Base-by-base conservation (phyloP, 2,329 filamentous ascomycete species). In the Emmonsiellopsis sp. region DNA sequence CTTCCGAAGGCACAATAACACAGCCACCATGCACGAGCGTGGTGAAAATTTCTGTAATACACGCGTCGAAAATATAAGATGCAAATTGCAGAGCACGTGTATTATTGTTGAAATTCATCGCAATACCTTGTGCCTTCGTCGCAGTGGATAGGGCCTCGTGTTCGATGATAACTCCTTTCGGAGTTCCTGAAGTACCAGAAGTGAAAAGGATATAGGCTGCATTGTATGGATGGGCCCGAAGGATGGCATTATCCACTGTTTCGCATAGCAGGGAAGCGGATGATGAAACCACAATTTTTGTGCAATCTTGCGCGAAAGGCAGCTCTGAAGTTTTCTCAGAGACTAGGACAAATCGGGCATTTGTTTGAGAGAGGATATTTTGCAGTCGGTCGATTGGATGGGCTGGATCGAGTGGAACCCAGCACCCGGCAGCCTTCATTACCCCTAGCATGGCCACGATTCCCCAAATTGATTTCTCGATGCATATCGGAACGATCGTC, bases 31-130 rank as follows among this genome's bases (percentile, higher is more conserved):
- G 15, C n/a, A 44, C 45, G 10, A 61, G 40, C 4, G 67, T 71
- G 47, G 57, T 67, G 56, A 71, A 71, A 41, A 66, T 61, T 51
- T 68, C 73, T 35, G 67, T 61, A 16, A 78, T 63, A 50, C 69
- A 73, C 9, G 71, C 67, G 54, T 78, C 76, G 40, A 76, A 78
- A 0, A 69, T 73, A 52, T 73, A 74, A 0, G 70, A 66, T 1
- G 72, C 67, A 52, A 74, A 75, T 48, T 78, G 73, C 6, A 73
- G 58, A 2, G 67, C 62, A 9, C 65, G 59, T 0, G 67, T 67
- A 6, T 57, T 43, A 30, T 61, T 48, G 8, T 51, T 53, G 13
- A 67, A 50, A 1, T 55, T 50, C n/a, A 65, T 50, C 1, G 57
- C 61, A 7, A 58, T 58, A n/a, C 63, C 63, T 41, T 67, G 65